A percentile compares a stretch with the other conserved stretches of the same genome.
phyloP scores from a whole-genome alignment of 2,329 filamentous ascomycete genomes.

The Arthrobotrys megalospora region DNA sequence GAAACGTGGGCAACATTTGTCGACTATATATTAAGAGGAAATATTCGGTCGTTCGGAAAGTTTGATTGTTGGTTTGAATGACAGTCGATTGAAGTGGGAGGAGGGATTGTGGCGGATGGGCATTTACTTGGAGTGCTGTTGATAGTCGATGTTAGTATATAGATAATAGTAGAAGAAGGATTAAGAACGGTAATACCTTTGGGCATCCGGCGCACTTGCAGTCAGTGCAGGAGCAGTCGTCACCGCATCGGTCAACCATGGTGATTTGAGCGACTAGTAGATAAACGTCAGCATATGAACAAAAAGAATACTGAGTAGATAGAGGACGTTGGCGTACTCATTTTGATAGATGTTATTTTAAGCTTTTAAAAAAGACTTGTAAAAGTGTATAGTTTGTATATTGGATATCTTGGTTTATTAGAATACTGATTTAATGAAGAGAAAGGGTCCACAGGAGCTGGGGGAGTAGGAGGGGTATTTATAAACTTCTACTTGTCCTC shows the following conservation, averaged over 20 bases:
- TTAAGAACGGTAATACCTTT: constrained; percentile 24
- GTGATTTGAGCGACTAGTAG: constrained; percentile 50
- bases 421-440: constrained; percentile 23
- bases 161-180: no score
- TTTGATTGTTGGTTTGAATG: constrained; percentile 10
- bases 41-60: not conserved
- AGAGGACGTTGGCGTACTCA: constrained; percentile 39
- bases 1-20: not conserved
- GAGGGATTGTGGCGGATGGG: constrained; percentile 16
- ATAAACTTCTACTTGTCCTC: constrained; percentile 36
- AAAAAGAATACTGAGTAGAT: not conserved
- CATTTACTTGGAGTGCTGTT: constrained; percentile 52
- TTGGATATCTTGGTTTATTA: constrained; percentile 7
- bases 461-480: constrained; percentile 49
- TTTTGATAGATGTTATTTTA: constrained; percentile 52
- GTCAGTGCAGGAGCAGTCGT: constrained; percentile 49
- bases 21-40: constrained; percentile 5
- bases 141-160: not conserved
- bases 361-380: constrained; percentile 34
- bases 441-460: not conserved
- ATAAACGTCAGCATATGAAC: constrained; percentile 3
- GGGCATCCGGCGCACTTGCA: constrained; percentile 56
- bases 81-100: constrained; percentile 27
- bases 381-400: constrained; percentile 16
- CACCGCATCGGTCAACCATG: constrained; percentile 56